These are phyloP conservation scores for Lantana camara DNA, from an alignment of 257 asterid species.

Conservation along the genomic window DNA sequence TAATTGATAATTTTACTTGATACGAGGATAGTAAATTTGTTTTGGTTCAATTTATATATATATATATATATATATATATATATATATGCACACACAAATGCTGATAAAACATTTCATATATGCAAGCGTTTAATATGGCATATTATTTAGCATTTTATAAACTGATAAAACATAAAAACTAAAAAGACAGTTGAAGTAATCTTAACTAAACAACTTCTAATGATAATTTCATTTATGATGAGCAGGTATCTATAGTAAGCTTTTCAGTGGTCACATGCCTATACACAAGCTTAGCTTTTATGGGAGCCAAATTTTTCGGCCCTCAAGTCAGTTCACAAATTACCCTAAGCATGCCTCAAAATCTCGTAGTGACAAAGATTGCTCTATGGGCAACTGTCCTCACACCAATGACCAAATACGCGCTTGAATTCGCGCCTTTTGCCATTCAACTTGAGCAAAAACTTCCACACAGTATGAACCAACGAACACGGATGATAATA, in stretches of 20 bases:
- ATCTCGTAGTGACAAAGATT: conserved; percentile 48
- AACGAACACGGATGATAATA: conserved; percentile 48
- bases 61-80: no score
- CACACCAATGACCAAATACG: conserved; percentile 80
- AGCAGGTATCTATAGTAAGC: conserved; percentile 68
- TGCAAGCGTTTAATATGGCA: no score
- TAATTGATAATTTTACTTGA: no score
- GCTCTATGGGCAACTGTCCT: conserved; percentile 77
- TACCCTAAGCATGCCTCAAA: conserved; percentile 68
- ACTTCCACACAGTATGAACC: conserved; percentile 48
- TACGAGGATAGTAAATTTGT: no score
- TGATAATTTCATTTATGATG: neutral
- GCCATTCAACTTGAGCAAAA: conserved; percentile 62
- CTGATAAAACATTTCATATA: no score
- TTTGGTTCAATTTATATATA: no score
- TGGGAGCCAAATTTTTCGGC: conserved; percentile 76
- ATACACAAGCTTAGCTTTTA: conserved; percentile 60
- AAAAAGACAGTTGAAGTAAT: no score
- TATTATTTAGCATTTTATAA: no score
- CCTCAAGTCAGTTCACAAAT: conserved; percentile 66
- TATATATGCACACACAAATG: no score
- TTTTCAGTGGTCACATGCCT: conserved; percentile 57
- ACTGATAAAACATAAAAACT: no score
- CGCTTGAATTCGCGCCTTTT: conserved; percentile 68
- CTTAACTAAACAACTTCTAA: neutral